Conservation (phyloP, 495 filamentous ascomycete genomes). For the Penicillium ucsense region DNA sequence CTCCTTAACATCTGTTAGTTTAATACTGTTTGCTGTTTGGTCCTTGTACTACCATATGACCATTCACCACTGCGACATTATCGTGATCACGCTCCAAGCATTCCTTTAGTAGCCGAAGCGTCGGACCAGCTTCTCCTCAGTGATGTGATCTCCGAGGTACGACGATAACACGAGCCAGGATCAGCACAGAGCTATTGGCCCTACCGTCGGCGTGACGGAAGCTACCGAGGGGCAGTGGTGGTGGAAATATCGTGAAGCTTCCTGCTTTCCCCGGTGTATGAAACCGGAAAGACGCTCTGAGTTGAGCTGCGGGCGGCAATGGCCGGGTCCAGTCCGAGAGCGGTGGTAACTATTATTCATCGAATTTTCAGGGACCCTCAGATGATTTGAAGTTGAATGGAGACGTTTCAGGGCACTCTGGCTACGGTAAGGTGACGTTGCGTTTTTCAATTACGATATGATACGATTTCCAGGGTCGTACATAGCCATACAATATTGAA, state of each 20-base stretch:
- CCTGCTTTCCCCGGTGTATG: conserved; percentile 45
- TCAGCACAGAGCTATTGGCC: conserved; percentile 22
- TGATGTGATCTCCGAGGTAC: conserved; percentile 12
- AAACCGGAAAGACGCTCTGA: conserved; percentile 38
- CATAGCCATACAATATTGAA: no score
- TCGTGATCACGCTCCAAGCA: not conserved
- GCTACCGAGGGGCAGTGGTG: conserved; percentile 22
- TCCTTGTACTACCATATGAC: no score
- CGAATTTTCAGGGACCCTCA: not conserved
- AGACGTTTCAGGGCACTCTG: no score
- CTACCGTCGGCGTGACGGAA: conserved; percentile 9
- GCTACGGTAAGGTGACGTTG: no score
- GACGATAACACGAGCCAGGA: conserved; percentile 14
- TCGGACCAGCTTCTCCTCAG: conserved; percentile 27
- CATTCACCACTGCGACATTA: not conserved
- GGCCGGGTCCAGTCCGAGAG: conserved; percentile 20
- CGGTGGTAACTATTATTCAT: conserved; percentile 1
- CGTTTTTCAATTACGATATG: no score
- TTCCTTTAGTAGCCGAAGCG: conserved; percentile 3
- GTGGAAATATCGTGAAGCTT: conserved; percentile 33
- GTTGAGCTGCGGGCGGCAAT: conserved; percentile 24
- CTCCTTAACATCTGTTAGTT: no score
- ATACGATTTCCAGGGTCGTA: no score
- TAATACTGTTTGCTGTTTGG: no score
- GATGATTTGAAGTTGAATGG: not conserved